Percentiles rank a stretch among this genome's conserved stretches.
These are phyloP conservation scores for Moesziomyces sp. DNA, from an alignment of 1,284 basidiomycete genomes.

Conservation along the genomic window DNA sequence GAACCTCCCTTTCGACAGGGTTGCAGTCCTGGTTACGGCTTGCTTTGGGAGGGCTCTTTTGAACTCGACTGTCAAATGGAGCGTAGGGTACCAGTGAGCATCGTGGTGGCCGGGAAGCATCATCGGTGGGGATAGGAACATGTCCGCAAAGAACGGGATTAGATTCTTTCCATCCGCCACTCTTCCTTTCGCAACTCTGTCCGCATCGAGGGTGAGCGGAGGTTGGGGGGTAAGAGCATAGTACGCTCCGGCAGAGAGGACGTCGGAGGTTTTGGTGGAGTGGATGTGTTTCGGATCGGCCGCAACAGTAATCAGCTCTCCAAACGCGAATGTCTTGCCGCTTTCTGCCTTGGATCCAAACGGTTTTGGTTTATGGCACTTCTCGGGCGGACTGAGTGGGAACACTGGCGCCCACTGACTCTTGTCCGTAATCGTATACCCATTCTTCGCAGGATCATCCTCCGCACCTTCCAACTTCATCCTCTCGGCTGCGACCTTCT, in stretches of 20 bases:
- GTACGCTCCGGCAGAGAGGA: constrained; percentile 19
- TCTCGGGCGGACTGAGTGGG: constrained; percentile 13
- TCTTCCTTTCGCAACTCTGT: constrained; percentile 1
- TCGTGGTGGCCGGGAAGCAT: constrained; percentile 30
- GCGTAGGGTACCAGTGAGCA: constrained; percentile 44
- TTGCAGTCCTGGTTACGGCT: constrained; percentile 12
- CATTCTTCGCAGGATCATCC: constrained; percentile 24
- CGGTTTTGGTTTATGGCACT: constrained; percentile 1
- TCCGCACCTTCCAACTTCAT: background rate
- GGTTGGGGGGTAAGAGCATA: constrained; percentile 15
- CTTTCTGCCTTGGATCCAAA: constrained; percentile 8
- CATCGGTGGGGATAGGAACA: constrained; percentile 33
- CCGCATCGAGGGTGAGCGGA: background rate
- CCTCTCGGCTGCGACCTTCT: constrained; percentile 14
- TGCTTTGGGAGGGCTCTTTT: constrained; percentile 24
- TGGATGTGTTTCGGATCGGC: constrained; percentile 17
- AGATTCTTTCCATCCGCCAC: constrained; percentile 9
- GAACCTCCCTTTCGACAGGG: constrained; percentile 18
- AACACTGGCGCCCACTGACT: constrained; percentile 28
- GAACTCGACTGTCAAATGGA: constrained; percentile 51
- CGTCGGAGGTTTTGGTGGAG: background rate
- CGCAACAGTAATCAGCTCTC: constrained; percentile 19
- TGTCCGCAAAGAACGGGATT: constrained; percentile 46
- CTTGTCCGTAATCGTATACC: constrained; percentile 20
- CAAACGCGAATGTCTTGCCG: constrained; percentile 31